Base-by-base conservation (phyloP, 2,329 filamentous ascomycete genomes). In the Ophiocordyceps camponoti-floridani region DNA sequence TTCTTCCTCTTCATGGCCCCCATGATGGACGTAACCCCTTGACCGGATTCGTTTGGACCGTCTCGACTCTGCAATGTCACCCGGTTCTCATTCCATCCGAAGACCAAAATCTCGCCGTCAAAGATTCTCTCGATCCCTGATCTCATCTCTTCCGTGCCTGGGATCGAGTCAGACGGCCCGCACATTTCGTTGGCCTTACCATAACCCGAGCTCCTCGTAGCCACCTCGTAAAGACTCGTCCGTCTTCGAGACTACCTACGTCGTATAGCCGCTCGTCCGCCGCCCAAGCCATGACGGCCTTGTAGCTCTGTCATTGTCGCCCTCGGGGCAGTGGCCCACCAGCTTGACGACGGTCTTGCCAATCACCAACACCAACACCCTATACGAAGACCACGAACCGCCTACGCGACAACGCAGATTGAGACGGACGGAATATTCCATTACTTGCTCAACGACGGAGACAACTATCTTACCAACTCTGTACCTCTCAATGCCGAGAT, bases 361-460 rank as follows among this genome's bases (percentile, higher is more conserved):
- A 4, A 30, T 12, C 9, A 30, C 28, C 4, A 30, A 30, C 27
- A 6, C 5, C 27, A 30, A 30, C 28, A 30, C 28, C 8, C 12
- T 12, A 30, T 7, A 12, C 28, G 12, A 30, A 30, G 9, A 9
- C 8, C 28, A 30, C 28, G 2, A 30, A 30, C 28, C 28, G 12
- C 12, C 28, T 30, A 30, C 28, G 12, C 28, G 28, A 9, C 8
- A 12, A 30, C 28, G n/a, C 11, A 41, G 33, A 3, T 18, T 49
- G 47, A 47, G 47, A 47, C 44, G 38, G 40, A 47, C 47, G 35
- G 16, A 4, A 43, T 31, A 38, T 41, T 44, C 46, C 42, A 42
- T 42, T 47, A 35, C 37, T 48, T 48, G 38, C 44, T 49, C 40
- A n/a, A n/a, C 43, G 44, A 44, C 42, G n/a, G 18, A 41, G 16